Conservation (phyloP, 2,329 filamentous ascomycete genomes). For the Geoglossum cookeanum region DNA sequence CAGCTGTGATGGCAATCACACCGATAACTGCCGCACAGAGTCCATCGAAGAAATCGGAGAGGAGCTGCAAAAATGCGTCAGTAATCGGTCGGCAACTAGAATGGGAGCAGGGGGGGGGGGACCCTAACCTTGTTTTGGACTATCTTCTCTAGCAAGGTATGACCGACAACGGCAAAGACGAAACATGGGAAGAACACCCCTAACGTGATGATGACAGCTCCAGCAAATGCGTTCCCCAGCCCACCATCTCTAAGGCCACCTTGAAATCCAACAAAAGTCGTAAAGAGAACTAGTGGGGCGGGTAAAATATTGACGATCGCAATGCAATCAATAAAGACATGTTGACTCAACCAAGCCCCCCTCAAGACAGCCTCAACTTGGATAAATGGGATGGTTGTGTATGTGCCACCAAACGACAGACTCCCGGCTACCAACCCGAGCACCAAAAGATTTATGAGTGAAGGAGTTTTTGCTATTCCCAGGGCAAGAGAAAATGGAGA, state of each 20-base stretch:
- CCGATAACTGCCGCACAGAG: constrained; percentile 17
- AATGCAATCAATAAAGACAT: constrained; percentile 19
- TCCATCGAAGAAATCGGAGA: constrained; percentile 18
- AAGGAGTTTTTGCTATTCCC: constrained; percentile 15
- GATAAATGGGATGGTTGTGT: constrained; percentile 19
- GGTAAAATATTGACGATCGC: constrained; percentile 19
- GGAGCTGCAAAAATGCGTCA: constrained; percentile 11
- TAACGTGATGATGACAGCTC: constrained; percentile 17
- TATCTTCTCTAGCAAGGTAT: constrained; percentile 16
- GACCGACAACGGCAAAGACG: constrained; percentile 18
- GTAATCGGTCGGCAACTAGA: not conserved
- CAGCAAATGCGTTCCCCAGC: constrained; percentile 16
- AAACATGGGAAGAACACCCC: constrained; percentile 21
- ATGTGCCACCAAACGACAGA: constrained; percentile 19
- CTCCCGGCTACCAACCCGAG: constrained; percentile 17
- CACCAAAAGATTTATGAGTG: constrained; percentile 17
- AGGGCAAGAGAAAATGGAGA: constrained; percentile 17
- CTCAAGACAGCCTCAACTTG: constrained; percentile 19
- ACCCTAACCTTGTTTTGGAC: constrained; percentile 14
- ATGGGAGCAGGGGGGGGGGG: not conserved
- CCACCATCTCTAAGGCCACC: constrained; percentile 14
- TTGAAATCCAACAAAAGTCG: constrained; percentile 19
- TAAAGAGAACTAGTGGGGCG: constrained; percentile 18
- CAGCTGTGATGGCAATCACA: constrained; percentile 17
- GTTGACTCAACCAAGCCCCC: constrained; percentile 18